phyloP scores from a whole-genome alignment of 805 yeast species.

The Saccharomyces cerevisiae region DNA sequence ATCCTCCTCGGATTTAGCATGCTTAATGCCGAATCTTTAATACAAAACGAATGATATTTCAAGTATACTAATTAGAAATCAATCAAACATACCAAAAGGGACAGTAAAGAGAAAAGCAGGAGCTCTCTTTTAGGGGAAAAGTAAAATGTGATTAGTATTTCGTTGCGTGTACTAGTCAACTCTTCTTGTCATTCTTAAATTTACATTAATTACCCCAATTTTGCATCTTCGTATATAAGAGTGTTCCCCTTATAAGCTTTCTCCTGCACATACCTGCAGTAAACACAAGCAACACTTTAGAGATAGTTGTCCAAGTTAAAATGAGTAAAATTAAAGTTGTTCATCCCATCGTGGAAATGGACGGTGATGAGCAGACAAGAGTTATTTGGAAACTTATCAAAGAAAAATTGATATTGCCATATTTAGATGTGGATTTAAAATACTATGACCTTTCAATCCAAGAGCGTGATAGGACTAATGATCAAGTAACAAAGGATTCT shows the following conservation, averaged over 20 bases:
- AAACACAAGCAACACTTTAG: neutral
- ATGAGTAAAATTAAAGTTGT: slow-evolving; percentile 54
- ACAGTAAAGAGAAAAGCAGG: neutral
- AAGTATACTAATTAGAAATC: neutral
- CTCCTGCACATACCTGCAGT: neutral
- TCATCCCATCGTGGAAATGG: slow-evolving; percentile 69
- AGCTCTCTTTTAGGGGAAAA: neutral
- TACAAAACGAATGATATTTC: neutral
- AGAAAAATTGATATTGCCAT: slow-evolving; percentile 57
- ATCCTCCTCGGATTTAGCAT: neutral
- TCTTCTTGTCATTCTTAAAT: neutral
- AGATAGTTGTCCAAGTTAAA: neutral
- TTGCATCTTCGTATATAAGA: neutral
- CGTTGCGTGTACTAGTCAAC: neutral
- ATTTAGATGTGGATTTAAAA: slow-evolving; percentile 62
- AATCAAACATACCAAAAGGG: neutral
- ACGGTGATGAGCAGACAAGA: slow-evolving; percentile 83
- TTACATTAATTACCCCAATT: neutral
- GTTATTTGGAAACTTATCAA: slow-evolving; percentile 75
- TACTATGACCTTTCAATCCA: slow-evolving; percentile 67
- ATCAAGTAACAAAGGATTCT: slow-evolving; percentile 65
- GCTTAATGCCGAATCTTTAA: neutral
- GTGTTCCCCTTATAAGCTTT: neutral
- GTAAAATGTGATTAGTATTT: neutral
- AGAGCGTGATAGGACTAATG: slow-evolving; percentile 62